Conservation (phyloP, 257 asterid genomes). For the Haberlea rhodopensis region DNA sequence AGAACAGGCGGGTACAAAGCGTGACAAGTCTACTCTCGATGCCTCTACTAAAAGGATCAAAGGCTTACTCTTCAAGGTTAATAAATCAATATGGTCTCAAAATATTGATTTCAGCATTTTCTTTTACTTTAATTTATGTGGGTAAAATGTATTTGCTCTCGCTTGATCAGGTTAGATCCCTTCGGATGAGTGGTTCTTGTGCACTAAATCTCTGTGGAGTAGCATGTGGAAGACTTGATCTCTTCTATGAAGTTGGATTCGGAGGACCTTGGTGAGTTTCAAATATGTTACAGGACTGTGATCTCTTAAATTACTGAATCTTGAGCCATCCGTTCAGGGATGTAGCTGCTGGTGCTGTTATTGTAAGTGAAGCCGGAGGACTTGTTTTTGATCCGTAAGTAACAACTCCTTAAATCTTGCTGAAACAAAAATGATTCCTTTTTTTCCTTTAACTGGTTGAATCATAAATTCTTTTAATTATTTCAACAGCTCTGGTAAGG, state of each 20-base stretch:
- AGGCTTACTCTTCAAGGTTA: conserved; percentile 67
- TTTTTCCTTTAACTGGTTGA: not conserved
- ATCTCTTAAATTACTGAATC: conserved; percentile 13
- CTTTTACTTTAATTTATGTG: not conserved
- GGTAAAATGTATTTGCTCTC: conserved; percentile 12
- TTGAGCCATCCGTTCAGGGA: conserved; percentile 50
- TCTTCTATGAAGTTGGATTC: conserved; percentile 69
- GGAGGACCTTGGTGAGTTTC: conserved; percentile 77
- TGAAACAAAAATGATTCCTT: not conserved
- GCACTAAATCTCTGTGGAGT: conserved; percentile 85
- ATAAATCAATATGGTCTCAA: conserved; percentile 23
- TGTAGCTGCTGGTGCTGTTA: conserved; percentile 86
- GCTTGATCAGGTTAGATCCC: conserved; percentile 66
- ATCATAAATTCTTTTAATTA: conserved; percentile 4
- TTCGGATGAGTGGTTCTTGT: conserved; percentile 88
- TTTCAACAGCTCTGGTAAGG: conserved; percentile 56
- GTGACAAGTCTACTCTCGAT: conserved; percentile 65
- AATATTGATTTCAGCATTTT: not conserved
- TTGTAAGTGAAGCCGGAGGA: conserved; percentile 83
- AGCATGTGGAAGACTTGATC: conserved; percentile 85
- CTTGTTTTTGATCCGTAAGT: conserved; percentile 82
- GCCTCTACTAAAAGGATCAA: conserved; percentile 65
- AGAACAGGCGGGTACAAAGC: conserved; percentile 71
- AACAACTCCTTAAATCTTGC: conserved; percentile 7
- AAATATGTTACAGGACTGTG: not conserved